Evolutionary conservation across 2,329 filamentous ascomycete genomes (phyloP), one percentile per base, ranked within the genome.

Genomic region (Alternaria brassicicola): DNA sequence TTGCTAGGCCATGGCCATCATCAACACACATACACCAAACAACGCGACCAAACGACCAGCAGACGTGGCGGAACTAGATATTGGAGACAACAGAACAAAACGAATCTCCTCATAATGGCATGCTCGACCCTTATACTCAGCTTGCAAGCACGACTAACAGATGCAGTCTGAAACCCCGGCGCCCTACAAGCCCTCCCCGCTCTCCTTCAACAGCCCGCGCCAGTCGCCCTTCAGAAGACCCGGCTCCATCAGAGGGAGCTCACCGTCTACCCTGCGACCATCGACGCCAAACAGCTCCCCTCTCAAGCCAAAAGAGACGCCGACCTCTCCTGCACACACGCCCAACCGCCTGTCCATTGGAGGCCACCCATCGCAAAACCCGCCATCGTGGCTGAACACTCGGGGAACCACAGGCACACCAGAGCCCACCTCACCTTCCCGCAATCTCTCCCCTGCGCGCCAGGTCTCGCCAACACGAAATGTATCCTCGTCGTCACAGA

Each of bases 191-290:
- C 78, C 78, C 39, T 79, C 76, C 13, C 76, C 76, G 19, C 76
- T 81, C 60, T 79, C 78, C 67, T 80, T 80, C 72, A 78, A 77
- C 65, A 78, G 76, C 67, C 73, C 76, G 15, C 78, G 79, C 62
- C 74, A 78, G 45, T 81, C 79, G 55, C 79, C 79, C 41, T 81
- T 81, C 64, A 74, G 78, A 57, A 74, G 79, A 26, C 76, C 78
- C 15, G 77, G 77, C 58, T 79, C 79, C 51, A 77, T 79, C 41
- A 51, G 68, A 28, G 66, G 75, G 26, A 63, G 63, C 46, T 79
- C 79, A 19, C 77, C 78, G 4, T 78, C 78, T 1, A 76, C 77
- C 19, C 68, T 79, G 12, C 70, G 75, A 15, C 75, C 73, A 26
- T 69, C 71, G n/a, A 80, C 79, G 12, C 77, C 79, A 5, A 76